Evolutionary conservation across 768 basidiomycete species (phyloP), one percentile per base, ranked within the genome.

Genomic region (Boletales sp.): DNA sequence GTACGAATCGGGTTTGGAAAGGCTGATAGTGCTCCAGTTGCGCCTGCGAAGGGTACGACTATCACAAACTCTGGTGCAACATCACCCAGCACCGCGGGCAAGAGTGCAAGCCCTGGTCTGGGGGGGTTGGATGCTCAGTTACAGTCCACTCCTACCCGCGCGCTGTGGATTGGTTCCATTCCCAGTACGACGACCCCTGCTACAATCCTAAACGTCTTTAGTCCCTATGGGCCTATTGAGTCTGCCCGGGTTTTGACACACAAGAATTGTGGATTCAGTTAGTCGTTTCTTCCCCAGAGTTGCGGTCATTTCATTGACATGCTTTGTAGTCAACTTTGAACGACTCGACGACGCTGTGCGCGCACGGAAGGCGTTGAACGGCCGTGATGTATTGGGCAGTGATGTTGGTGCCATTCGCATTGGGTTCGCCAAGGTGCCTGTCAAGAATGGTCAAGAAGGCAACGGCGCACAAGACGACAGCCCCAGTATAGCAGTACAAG

Each of bases 1-100:
- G 95, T 99, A 46, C 86, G 96, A 41, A 94, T 99, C 62, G 96
- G 96, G 2, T 99, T 96, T 65, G 96, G 95, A 21, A 99, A 98
- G 67, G 93, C 93, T 2, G 94, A 97, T 62, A 94, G 93, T 58
- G 95, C 92, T 5, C 95, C 95, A 30, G 84, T 90, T 36, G 89
- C 92, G 8, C 89, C 92, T 14, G 84, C 90, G 32, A 91, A 90
- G 59, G 87, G 87, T 21, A 78, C 78, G 21, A 72, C 74, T 35
- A 74, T 83, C 13, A 77, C 80, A 43, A 83, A 78, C 56, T 80
- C 86, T 28, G 77, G 81, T 14, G 76, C 85, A 13, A 80, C 85
- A 2, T 84, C 87, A 0, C 82, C 88, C 14, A 78, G 80, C 44
- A 67, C 74, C 48, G 48, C 64, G 66, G 54, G 67, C 54, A 84